Base-by-base conservation (phyloP, 306 rosid species). In the Heteromeles arbutifolia region DNA sequence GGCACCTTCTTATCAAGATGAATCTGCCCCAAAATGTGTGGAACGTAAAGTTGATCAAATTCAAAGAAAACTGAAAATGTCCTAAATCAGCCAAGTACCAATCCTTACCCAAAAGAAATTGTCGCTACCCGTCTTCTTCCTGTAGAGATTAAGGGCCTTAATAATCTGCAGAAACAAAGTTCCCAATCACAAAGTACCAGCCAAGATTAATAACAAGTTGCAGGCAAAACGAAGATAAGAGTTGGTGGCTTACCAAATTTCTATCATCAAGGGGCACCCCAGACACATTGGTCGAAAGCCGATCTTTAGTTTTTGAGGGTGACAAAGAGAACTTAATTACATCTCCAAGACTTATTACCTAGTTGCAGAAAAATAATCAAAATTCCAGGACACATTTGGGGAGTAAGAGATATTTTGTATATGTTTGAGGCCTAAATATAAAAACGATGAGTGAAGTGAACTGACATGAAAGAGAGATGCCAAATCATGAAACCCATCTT, bases 281-380 rank as follows among this genome's bases (percentile, higher is more conserved):
- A 8, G 98, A 75, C 65, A 88, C 97, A 86, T 92, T 92, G 74
- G 98, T 85, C 17, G 98, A 90, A 80, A 95, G 82, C 71, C 93
- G 80, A 67, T 95, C 98, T 74, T 79, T 85, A 28, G 80, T 73
- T 73, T 82, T 89, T 14, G 97, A 95, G 29, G 97, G 98, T 26
- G 97, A 90, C 85, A 90, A 59, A 80, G 98, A 89, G 84, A 95
- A 95, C 83, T 95, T 95, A 72, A 95, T 82, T 77, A 81, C 79
- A 77, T 95, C 98, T 64, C 98, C 98, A 74, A 95, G 90, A 86
- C 97, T 95, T 85, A 95, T 92, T 48, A 92, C 97, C 98, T 94
- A 70, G 80, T 73, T 43, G 77, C 67, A 74, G 79, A 37, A 67
- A 29, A 29, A 61, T 39, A 3, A 43, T 43, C 48, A 43, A 10